Conservation (phyloP, 2,329 filamentous ascomycete genomes). For the Emericellopsis cladophorae region DNA sequence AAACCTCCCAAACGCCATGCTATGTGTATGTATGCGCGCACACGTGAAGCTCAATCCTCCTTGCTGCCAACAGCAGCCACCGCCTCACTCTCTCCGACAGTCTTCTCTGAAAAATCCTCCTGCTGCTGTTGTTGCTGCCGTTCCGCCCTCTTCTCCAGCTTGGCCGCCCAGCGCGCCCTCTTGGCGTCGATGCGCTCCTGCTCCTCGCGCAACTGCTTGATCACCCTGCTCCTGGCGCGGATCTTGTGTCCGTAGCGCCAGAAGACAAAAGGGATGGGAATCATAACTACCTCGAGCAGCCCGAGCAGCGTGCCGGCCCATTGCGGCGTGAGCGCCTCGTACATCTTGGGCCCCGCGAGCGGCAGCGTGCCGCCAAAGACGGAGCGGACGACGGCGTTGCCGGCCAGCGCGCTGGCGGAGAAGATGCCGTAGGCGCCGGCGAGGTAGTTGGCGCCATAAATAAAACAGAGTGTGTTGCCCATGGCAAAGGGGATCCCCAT, state of each 20-base stretch:
- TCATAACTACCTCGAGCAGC: conserved; percentile 57
- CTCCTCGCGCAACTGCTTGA: conserved; percentile 26
- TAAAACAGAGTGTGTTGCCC: conserved; percentile 68
- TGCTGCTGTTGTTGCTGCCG: not conserved
- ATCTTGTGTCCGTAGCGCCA: conserved; percentile 49
- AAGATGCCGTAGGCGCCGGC: conserved; percentile 72
- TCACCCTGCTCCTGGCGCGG: conserved; percentile 34
- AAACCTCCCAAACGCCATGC: too few relatives aligned
- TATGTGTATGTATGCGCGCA: too few relatives aligned
- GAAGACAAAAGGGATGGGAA: conserved; percentile 72
- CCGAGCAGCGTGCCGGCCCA: conserved; percentile 72
- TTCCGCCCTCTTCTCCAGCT: conserved; percentile 2
- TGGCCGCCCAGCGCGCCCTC: conserved; percentile 10
- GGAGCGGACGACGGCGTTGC: conserved; percentile 63
- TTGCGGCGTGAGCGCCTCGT: conserved; percentile 53
- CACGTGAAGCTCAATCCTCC: not conserved
- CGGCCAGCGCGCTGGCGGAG: conserved; percentile 67
- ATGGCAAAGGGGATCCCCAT: conserved; percentile 70
- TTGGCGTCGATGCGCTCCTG: conserved; percentile 13
- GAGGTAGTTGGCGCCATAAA: conserved; percentile 72
- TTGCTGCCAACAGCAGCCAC: not conserved
- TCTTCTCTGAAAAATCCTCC: not conserved
- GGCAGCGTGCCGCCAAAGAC: conserved; percentile 68
- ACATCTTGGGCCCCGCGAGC: conserved; percentile 63
- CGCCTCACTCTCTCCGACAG: not conserved